Conservation (phyloP, 257 asterid species). For the Asclepias syriaca region DNA sequence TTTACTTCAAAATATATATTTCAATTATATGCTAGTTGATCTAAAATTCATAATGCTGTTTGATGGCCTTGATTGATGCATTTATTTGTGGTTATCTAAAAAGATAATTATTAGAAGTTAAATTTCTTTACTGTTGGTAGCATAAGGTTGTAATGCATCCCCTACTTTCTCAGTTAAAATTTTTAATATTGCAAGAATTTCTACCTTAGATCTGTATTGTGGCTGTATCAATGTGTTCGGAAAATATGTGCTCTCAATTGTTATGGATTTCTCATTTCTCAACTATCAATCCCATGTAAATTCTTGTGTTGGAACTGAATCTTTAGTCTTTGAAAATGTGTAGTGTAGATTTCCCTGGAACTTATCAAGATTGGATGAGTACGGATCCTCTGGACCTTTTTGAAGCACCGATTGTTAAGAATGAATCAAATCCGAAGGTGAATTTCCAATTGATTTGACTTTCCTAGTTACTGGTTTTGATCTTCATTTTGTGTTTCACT, state of each 20-base stretch:
- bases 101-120: neutral
- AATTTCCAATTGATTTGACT: slow-evolving; percentile 11
- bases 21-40: neutral
- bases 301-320: slow-evolving; percentile 15
- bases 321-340: slow-evolving; percentile 27
- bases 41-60: neutral
- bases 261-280: neutral
- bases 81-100: neutral
- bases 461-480: slow-evolving; percentile 8
- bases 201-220: neutral
- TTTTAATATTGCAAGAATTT: slow-evolving; percentile 1
- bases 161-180: neutral
- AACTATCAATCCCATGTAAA: neutral
- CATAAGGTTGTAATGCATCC: neutral
- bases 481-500: slow-evolving; percentile 2
- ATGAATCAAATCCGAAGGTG: slow-evolving; percentile 79
- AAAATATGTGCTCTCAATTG: neutral
- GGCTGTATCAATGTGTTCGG: slow-evolving; percentile 1
- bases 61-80: neutral
- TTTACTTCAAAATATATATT: slow-evolving; percentile 12
- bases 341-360: slow-evolving; percentile 80
- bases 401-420: slow-evolving; percentile 67
- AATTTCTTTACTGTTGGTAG: neutral
- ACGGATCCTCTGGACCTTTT: slow-evolving; percentile 83
- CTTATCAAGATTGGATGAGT: slow-evolving; percentile 80